phyloP scores from a whole-genome alignment of 108 stramenopile species.

The Bacterosira constricta region DNA sequence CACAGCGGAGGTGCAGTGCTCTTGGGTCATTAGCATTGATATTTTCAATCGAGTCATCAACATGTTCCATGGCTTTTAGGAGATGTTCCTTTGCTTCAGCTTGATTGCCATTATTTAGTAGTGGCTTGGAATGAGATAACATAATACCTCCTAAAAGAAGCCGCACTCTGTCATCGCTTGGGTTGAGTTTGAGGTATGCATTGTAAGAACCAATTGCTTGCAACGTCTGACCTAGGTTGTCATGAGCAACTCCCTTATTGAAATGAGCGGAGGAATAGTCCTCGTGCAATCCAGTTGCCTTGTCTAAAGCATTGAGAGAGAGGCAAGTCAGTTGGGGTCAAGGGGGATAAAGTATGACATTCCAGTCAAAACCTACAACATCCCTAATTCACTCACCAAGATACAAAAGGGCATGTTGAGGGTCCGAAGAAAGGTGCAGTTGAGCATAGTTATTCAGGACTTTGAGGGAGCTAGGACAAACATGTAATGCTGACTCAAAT shows the following conservation, averaged over 20 bases:
- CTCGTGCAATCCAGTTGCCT: not conserved
- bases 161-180: too few species aligned
- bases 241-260: not conserved
- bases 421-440: not conserved
- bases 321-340: not conserved
- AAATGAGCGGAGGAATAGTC: not conserved
- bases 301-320: not conserved
- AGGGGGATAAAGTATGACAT: too few species aligned
- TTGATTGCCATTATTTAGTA: too few species aligned
- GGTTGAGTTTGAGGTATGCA: too few species aligned
- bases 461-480: not conserved
- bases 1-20: conserved; percentile 1
- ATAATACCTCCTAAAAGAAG: too few species aligned
- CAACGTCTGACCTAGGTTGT: too few species aligned
- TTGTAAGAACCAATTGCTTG: too few species aligned
- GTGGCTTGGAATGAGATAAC: too few species aligned
- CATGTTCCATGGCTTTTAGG: not conserved
- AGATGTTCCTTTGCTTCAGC: too few species aligned
- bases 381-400: not conserved
- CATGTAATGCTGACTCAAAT: not conserved
- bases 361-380: too few species aligned
- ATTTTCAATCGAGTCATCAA: conserved; percentile 1
- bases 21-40: not conserved
- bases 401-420: not conserved
- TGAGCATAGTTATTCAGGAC: conserved; percentile 11